Conservation (phyloP, 73 alveolate genomes). For the Vitrella brassicaformis region DNA sequence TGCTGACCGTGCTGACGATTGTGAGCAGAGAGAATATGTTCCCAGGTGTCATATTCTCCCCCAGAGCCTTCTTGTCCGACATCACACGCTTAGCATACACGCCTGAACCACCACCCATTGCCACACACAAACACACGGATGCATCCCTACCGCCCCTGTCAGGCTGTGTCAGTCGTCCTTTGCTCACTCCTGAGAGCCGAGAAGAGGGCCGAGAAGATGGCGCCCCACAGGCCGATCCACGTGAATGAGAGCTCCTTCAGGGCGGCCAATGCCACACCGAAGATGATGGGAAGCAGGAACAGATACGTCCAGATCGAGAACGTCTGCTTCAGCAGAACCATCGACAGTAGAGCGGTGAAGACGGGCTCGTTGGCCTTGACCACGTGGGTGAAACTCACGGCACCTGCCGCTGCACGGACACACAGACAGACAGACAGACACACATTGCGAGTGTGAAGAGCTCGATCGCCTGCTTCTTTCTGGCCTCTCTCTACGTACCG, state of each 20-base stretch:
- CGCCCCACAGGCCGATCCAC: not conserved
- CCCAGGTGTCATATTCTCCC: constrained; percentile 1
- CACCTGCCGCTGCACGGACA: not conserved
- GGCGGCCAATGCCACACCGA: constrained; percentile 4
- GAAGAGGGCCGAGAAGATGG: too few species aligned
- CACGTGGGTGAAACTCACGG: constrained; percentile 1
- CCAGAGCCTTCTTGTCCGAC: not conserved
- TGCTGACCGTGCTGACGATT: too few species aligned
- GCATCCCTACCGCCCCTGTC: too few species aligned
- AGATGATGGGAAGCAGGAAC: not conserved
- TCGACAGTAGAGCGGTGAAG: not conserved
- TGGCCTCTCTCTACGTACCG: too few species aligned
- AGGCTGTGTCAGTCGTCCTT: too few species aligned
- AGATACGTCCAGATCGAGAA: not conserved
- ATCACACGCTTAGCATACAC: too few species aligned
- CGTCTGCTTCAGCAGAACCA: too few species aligned
- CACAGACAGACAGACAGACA: not conserved
- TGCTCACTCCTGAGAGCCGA: too few species aligned
- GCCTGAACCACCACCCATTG: too few species aligned
- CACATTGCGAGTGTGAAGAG: too few species aligned
- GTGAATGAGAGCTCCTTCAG: constrained; percentile 2
- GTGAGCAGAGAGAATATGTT: not conserved
- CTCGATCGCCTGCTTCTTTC: too few species aligned
- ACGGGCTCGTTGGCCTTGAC: constrained; percentile 3
- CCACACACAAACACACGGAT: too few species aligned